phyloP scores from a whole-genome alignment of 1,284 basidiomycete genomes.

The Irpex sp. region DNA sequence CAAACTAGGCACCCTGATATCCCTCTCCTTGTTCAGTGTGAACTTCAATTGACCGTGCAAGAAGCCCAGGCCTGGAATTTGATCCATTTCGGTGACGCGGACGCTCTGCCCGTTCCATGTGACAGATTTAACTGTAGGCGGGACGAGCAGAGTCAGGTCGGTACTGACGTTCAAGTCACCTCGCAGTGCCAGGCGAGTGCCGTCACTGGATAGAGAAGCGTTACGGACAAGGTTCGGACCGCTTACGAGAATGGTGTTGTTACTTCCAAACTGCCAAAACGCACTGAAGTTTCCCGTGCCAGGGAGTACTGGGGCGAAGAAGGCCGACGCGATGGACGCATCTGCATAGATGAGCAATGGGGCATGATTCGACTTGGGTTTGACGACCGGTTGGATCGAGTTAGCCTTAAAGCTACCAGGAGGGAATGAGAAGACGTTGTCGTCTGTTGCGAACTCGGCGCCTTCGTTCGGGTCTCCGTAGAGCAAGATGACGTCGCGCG shows the following conservation, averaged over 20 bases:
- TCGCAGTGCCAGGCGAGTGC: constrained; percentile 34
- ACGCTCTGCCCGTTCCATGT: constrained; percentile 69
- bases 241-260: constrained; percentile 45
- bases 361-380: constrained; percentile 56
- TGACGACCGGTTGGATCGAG: constrained; percentile 48
- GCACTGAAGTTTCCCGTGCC: constrained; percentile 28
- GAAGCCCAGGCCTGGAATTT: constrained; percentile 13
- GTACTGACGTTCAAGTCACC: constrained; percentile 46
- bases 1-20: constrained; percentile 35
- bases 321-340: constrained; percentile 53
- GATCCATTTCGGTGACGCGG: constrained; percentile 26
- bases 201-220: constrained; percentile 36
- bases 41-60: constrained; percentile 20
- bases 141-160: constrained; percentile 48
- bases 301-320: constrained; percentile 48
- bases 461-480: constrained; percentile 56
- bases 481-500: constrained; percentile 65
- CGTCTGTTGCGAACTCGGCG: constrained; percentile 52
- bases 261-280: constrained; percentile 51
- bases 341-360: constrained; percentile 69
- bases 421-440: constrained; percentile 44
- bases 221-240: constrained; percentile 55
- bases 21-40: constrained; percentile 10
- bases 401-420: constrained; percentile 30
- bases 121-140: constrained; percentile 44